Conservation (phyloP, 768 basidiomycete species). For the Pleurotus ostreatus region DNA sequence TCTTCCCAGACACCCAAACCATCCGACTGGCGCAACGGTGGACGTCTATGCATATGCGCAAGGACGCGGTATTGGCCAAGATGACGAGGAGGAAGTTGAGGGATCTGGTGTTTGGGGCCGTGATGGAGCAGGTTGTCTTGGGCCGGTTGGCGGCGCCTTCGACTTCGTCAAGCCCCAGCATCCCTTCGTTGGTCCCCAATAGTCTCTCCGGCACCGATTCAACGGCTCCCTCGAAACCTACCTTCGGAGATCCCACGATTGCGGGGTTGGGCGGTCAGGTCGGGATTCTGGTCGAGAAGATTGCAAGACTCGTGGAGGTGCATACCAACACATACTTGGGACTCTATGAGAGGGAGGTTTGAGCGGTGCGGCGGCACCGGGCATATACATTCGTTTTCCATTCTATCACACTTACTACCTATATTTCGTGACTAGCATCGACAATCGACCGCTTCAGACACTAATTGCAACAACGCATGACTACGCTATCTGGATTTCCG, state of each 20-base stretch:
- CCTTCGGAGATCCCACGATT: too few species aligned
- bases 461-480: too few species aligned
- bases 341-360: slow-evolving; percentile 67
- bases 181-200: slow-evolving; percentile 14
- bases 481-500: too few species aligned
- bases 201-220: too few species aligned
- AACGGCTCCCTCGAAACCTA: too few species aligned
- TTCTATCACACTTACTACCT: too few species aligned
- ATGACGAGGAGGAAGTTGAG: slow-evolving; percentile 63
- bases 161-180: slow-evolving; percentile 20
- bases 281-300: slow-evolving; percentile 60
- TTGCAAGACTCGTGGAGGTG: slow-evolving; percentile 67
- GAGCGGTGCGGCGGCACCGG: not conserved
- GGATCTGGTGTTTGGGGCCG: slow-evolving; percentile 58
- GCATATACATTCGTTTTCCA: too few species aligned
- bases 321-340: slow-evolving; percentile 74
- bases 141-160: too few species aligned
- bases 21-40: slow-evolving; percentile 65
- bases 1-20: slow-evolving; percentile 44
- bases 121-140: slow-evolving; percentile 27
- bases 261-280: slow-evolving; percentile 57
- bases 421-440: too few species aligned
- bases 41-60: slow-evolving; percentile 64
- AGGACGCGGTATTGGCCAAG: slow-evolving; percentile 51
- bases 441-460: too few species aligned